phyloP scores from a whole-genome alignment of 495 filamentous ascomycete species.

The Xylaria longipes region DNA sequence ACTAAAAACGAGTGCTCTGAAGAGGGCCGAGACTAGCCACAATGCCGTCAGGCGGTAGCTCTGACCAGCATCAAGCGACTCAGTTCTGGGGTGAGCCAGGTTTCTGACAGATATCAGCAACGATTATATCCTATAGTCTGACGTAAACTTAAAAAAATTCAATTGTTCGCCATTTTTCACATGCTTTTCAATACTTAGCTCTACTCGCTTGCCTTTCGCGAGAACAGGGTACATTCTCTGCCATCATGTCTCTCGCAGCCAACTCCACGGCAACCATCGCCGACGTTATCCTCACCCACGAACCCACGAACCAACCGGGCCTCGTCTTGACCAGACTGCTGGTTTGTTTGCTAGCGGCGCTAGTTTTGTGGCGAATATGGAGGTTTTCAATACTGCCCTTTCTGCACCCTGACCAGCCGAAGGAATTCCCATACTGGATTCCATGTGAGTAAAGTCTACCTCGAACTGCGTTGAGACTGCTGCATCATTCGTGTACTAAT shows the following conservation, averaged over 20 bases:
- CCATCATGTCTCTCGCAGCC: not conserved
- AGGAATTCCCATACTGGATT: constrained; percentile 40
- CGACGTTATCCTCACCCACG: not conserved
- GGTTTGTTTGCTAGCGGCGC: not conserved
- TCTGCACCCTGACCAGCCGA: constrained; percentile 32
- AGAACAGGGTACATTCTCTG: not conserved
- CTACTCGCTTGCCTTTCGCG: not conserved
- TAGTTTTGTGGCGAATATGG: constrained; percentile 30
- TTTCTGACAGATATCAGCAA: not conserved
- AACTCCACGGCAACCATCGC: not conserved
- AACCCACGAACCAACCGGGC: not conserved
- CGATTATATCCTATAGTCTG: no score
- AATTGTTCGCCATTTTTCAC: no score
- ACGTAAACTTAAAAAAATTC: no score
- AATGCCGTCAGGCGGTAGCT: not conserved
- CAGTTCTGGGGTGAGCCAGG: not conserved
- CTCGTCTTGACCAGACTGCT: not conserved
- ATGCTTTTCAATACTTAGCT: not conserved
- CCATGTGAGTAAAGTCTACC: constrained; percentile 22
- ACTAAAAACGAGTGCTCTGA: not conserved
- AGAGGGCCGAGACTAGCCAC: not conserved
- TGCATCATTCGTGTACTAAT: not conserved
- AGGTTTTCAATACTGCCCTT: constrained; percentile 33
- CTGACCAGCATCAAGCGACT: not conserved
- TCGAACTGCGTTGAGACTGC: not conserved